Percentiles rank a stretch among this genome's conserved stretches.
Evolutionary conservation across 495 filamentous ascomycete genomes (phyloP).

Genomic region (Podospora pseudoanserina): DNA sequence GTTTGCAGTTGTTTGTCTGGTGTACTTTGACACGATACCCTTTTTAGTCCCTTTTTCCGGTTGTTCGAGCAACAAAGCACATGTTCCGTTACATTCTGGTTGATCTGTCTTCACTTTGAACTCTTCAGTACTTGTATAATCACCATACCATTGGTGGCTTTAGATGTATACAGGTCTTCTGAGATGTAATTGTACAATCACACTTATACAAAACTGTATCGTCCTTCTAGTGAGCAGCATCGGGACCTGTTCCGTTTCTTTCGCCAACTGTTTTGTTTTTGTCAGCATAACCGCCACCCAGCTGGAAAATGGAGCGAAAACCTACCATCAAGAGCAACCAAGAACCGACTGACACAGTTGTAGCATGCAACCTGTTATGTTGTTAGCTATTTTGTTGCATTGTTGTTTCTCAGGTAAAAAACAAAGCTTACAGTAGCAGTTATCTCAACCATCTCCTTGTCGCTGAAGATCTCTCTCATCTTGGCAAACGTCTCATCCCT

Average conservation of each 20-base stretch:
- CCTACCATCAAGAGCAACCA: conserved; percentile 77
- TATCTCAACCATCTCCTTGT: conserved; percentile 72
- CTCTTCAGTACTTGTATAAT: neutral
- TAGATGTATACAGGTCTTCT: neutral
- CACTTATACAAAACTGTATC: neutral
- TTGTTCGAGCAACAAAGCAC: neutral
- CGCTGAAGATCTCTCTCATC: conserved; percentile 56
- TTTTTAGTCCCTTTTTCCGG: neutral
- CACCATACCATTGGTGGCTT: neutral
- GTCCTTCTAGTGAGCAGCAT: conserved; percentile 27
- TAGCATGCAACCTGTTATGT: conserved; percentile 59
- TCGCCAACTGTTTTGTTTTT: conserved; percentile 41
- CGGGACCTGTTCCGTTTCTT: conserved; percentile 44
- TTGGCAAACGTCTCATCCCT: conserved; percentile 58
- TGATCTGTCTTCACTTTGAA: neutral
- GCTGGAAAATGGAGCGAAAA: conserved; percentile 12
- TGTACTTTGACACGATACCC: neutral
- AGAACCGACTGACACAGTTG: conserved; percentile 80
- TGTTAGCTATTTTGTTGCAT: conserved; percentile 4
- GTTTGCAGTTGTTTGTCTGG: neutral
- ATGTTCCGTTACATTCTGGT: neutral
- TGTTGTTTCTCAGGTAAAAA: neutral
- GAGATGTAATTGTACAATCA: neutral
- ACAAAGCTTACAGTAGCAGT: conserved; percentile 58
- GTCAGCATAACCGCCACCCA: conserved; percentile 11